Evolutionary conservation across 1,139 yeast species (phyloP).

Genomic region (Magnusiomyces tetraspermus): DNA sequence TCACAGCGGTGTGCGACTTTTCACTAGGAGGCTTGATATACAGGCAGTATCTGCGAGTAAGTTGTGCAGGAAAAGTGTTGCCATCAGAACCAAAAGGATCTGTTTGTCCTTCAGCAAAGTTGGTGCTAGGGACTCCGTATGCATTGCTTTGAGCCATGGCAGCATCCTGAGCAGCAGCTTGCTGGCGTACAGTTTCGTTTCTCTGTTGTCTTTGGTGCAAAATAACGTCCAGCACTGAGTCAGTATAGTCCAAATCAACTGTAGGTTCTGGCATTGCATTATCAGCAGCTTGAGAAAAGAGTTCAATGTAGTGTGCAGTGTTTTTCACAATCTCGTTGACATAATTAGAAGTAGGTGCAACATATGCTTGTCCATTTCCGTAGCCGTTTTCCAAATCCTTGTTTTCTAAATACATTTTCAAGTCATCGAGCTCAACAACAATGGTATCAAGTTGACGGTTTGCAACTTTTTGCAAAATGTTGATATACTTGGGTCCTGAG

Average conservation of each 20-base stretch:
- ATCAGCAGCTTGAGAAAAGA: slow-evolving; percentile 69
- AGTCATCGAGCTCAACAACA: slow-evolving; percentile 74
- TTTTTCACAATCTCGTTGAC: slow-evolving; percentile 57
- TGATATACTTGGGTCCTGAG: slow-evolving; percentile 56
- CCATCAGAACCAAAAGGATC: slow-evolving; percentile 24
- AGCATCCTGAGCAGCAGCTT: slow-evolving; percentile 49
- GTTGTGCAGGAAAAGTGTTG: slow-evolving; percentile 65
- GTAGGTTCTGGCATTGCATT: slow-evolving; percentile 78
- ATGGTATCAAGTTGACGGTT: slow-evolving; percentile 68
- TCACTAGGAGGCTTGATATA: slow-evolving; percentile 74
- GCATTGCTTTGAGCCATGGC: slow-evolving; percentile 39
- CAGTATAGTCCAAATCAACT: slow-evolving; percentile 64
- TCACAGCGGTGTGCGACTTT: slow-evolving; percentile 34
- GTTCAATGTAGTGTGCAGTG: slow-evolving; percentile 68
- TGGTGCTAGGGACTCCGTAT: slow-evolving; percentile 17
- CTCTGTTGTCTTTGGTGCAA: slow-evolving; percentile 80
- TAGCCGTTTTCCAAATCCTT: slow-evolving; percentile 30
- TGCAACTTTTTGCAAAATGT: slow-evolving; percentile 66
- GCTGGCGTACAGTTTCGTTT: slow-evolving; percentile 43
- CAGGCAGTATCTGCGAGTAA: slow-evolving; percentile 76
- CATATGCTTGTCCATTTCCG: slow-evolving; percentile 10
- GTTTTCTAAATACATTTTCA: slow-evolving; percentile 48
- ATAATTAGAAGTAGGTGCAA: slow-evolving; percentile 32
- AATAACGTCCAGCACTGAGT: slow-evolving; percentile 88
- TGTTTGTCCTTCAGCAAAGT: slow-evolving; percentile 24